These are phyloP conservation scores for Aspergillus ellipticus DNA, from an alignment of 495 filamentous ascomycete species.

Conservation along the genomic window DNA sequence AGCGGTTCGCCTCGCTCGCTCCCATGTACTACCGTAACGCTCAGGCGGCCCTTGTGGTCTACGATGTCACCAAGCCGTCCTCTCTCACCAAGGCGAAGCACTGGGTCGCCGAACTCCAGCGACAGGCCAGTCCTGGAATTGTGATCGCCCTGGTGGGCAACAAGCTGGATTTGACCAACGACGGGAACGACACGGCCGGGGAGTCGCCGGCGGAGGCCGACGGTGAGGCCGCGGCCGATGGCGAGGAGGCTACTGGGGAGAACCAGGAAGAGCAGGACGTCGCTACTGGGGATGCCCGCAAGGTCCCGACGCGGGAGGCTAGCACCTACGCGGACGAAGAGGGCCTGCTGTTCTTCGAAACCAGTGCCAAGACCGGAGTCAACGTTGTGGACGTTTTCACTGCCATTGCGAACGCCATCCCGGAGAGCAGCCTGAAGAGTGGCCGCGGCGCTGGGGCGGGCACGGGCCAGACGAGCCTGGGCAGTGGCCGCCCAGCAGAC, in stretches of 20 bases:
- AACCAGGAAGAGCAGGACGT: slow-evolving; percentile 56
- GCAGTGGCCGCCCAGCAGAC: slow-evolving; percentile 35
- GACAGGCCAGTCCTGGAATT: slow-evolving; percentile 95
- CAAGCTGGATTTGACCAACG: slow-evolving; percentile 83
- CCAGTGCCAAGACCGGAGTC: slow-evolving; percentile 89
- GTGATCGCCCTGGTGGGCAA: slow-evolving; percentile 97
- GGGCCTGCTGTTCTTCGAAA: slow-evolving; percentile 91
- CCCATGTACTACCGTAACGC: slow-evolving; percentile 99
- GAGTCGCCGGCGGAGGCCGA: slow-evolving; percentile 27
- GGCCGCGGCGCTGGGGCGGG: slow-evolving; percentile 63
- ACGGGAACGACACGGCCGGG: slow-evolving; percentile 39
- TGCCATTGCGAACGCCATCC: slow-evolving; percentile 96
- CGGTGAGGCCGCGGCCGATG: slow-evolving; percentile 26
- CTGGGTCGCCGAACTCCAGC: slow-evolving; percentile 97
- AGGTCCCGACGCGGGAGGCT: slow-evolving; percentile 84
- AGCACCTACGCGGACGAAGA: slow-evolving; percentile 93
- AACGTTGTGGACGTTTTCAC: slow-evolving; percentile 97
- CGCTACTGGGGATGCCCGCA: slow-evolving; percentile 73
- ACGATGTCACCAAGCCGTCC: slow-evolving; percentile 96
- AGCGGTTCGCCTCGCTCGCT: slow-evolving; percentile 93
- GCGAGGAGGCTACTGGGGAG: slow-evolving; percentile 35
- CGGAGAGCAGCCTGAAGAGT: slow-evolving; percentile 91
- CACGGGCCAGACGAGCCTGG: slow-evolving; percentile 45
- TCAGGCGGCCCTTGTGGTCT: slow-evolving; percentile 96
- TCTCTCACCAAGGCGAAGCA: slow-evolving; percentile 95